Conservation (phyloP, 106 monocot species). For the Posidonia australis region DNA sequence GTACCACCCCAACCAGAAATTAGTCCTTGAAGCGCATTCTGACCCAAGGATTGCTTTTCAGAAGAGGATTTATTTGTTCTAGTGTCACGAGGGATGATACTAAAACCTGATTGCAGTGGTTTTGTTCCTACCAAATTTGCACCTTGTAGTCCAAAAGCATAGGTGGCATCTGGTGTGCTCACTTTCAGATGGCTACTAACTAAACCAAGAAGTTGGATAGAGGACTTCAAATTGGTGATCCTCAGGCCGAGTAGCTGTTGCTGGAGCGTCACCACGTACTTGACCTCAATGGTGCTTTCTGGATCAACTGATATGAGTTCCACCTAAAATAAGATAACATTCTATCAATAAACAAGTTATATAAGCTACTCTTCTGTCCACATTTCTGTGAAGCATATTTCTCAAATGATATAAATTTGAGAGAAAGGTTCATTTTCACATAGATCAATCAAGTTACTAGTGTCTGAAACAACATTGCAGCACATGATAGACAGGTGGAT, state of each 20-base stretch:
- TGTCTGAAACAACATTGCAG: neutral
- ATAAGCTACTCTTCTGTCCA: no score
- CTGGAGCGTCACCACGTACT: constrained; percentile 40
- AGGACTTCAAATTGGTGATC: constrained; percentile 32
- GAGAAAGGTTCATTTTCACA: neutral
- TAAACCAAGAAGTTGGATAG: constrained; percentile 35
- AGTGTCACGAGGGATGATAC: constrained; percentile 44
- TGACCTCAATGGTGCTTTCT: constrained; percentile 29
- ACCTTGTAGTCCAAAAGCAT: constrained; percentile 59
- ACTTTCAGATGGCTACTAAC: constrained; percentile 67
- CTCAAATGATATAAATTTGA: neutral
- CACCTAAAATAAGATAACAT: constrained; percentile 25
- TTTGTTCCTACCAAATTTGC: constrained; percentile 34
- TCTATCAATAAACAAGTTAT: neutral
- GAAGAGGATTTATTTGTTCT: neutral
- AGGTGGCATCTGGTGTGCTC: constrained; percentile 83
- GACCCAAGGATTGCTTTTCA: constrained; percentile 10
- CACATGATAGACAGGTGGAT: neutral
- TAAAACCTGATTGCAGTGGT: constrained; percentile 36
- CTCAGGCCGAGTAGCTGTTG: constrained; percentile 43
- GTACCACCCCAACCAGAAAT: constrained; percentile 7
- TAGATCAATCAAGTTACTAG: neutral
- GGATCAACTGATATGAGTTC: constrained; percentile 47
- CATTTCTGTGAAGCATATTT: neutral
- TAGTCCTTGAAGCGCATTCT: constrained; percentile 26